Base-by-base conservation (phyloP, 192 early-diverging fungal species). In the Backusella psychrophila region DNA sequence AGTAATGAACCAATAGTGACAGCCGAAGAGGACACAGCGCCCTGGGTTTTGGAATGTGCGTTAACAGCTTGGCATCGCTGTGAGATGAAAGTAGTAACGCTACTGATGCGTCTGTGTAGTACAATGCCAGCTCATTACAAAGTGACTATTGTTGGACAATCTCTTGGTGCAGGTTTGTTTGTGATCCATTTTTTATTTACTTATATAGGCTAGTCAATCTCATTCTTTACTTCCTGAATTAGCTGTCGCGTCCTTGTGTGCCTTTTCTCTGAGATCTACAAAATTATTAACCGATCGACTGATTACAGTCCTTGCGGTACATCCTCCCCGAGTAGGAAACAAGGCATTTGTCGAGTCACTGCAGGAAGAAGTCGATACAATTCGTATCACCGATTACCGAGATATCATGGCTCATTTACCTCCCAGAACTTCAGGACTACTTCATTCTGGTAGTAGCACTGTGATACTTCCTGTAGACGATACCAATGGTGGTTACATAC, bases 241-340 rank as follows among this genome's bases (percentile, higher is more conserved):
- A 79, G 78, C 73, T 29, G 78, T 75, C n/a, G 78, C 73, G n/a
- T 53, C 78, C 7, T 69, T 79, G 31, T 79, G 78, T 59, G 73
- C 78, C 21, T 79, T 38, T 23, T 79, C 78, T 19, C 33, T 79
- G 2, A 73, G 74, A 70, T 79, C 78, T 15, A 79, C 78, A 12
- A 33, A 66, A 23, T 31, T 79, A 59, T 70, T 79, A 35, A 41
- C 33, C 8, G 66, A 79, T 44, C 38, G 78, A 72, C 9, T n/a
- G 17, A 73, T 79, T 15, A 71, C 72, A 7, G 66, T 74, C 11
- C 70, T 68, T 36, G 65, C 67, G 2, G 36, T 75, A 17, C 72
- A 79, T 46, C 21, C 78, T n/a, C 78, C 78, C 6, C 66, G 78
- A 46, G 69, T 79, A 35, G 78, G 78, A 3, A 74, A 75, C 29